phyloP scores from a whole-genome alignment of 2,329 filamentous ascomycete species.

The Sarocladiaceae sp. region DNA sequence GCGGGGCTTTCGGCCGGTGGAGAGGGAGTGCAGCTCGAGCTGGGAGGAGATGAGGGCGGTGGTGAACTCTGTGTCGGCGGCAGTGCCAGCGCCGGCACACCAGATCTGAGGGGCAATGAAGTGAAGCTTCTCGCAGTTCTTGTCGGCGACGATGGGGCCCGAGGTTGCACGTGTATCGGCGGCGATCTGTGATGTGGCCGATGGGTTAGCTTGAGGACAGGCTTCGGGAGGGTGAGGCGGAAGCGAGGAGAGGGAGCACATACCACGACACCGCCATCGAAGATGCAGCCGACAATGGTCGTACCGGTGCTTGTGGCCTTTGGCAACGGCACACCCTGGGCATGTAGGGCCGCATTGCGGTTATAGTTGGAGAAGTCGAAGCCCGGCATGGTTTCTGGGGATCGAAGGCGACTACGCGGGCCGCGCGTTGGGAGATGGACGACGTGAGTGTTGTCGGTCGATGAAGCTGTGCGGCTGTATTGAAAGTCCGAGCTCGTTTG shows the following conservation, averaged over 20 bases:
- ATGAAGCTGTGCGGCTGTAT: background rate
- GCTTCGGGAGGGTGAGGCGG: background rate
- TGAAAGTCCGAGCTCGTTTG: background rate
- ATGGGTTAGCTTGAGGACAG: background rate
- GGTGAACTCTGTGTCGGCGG: constrained; percentile 98
- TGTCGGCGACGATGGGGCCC: constrained; percentile 97
- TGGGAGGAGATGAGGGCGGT: constrained; percentile 98
- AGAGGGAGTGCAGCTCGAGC: constrained; percentile 94
- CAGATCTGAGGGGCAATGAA: constrained; percentile 98
- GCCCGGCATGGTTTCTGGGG: constrained; percentile 66
- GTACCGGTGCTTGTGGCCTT: constrained; percentile 98
- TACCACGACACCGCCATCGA: constrained; percentile 91
- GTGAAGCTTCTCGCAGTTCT: constrained; percentile 99
- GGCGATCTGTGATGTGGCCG: constrained; percentile 61
- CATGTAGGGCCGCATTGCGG: constrained; percentile 93
- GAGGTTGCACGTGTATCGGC: constrained; percentile 97
- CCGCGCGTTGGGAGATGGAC: background rate
- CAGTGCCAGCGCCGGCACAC: constrained; percentile 96
- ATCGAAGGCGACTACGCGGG: constrained; percentile 17
- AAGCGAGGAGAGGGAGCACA: constrained; percentile 26
- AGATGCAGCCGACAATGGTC: constrained; percentile 97
- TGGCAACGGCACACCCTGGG: constrained; percentile 85
- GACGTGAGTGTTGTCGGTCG: background rate
- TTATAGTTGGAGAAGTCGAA: constrained; percentile 99
- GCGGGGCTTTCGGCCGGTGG: constrained; percentile 90